phyloP scores from a whole-genome alignment of 805 yeast genomes.

The Kuraishia hungarica region DNA sequence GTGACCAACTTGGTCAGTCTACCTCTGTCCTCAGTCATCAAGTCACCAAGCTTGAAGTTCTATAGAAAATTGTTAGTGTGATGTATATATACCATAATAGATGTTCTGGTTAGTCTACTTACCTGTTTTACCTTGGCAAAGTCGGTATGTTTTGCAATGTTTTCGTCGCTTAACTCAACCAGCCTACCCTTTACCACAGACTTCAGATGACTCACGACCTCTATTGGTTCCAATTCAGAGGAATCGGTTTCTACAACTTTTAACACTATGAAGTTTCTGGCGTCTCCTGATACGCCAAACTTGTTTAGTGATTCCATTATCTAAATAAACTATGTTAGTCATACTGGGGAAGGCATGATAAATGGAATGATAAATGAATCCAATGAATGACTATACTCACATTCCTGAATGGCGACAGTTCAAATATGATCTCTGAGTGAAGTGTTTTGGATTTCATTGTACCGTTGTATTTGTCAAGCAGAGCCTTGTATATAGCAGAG shows the following conservation, averaged over 20 bases:
- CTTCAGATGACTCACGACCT: slow-evolving; percentile 10
- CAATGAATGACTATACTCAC: slow-evolving; percentile 55
- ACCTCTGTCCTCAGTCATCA: slow-evolving; percentile 8
- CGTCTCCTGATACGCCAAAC: slow-evolving; percentile 56
- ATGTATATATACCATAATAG: too few species aligned
- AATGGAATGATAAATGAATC: slow-evolving; percentile 31
- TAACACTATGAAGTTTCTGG: slow-evolving; percentile 39
- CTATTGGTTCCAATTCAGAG: slow-evolving; percentile 9
- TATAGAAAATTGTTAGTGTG: slow-evolving; percentile 9
- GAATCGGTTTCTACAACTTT: slow-evolving; percentile 25
- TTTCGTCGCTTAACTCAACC: slow-evolving; percentile 23
- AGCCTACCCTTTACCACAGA: slow-evolving; percentile 24
- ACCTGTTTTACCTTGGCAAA: slow-evolving; percentile 24
- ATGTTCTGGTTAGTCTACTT: too few species aligned
- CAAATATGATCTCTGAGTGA: slow-evolving; percentile 65
- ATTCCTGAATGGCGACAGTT: slow-evolving; percentile 62
- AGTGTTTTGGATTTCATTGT: slow-evolving; percentile 53
- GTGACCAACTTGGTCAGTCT: slow-evolving; percentile 16
- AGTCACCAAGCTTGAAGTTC: slow-evolving; percentile 17
- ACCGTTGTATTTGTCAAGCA: slow-evolving; percentile 39
- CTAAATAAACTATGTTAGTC: slow-evolving; percentile 3
- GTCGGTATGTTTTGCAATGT: slow-evolving; percentile 22
- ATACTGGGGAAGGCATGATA: neutral
- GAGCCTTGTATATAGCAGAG: slow-evolving; percentile 51
- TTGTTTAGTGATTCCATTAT: slow-evolving; percentile 62